phyloP scores from a whole-genome alignment of 1,284 basidiomycete species.

The Erythrobasidium hasegawianum region DNA sequence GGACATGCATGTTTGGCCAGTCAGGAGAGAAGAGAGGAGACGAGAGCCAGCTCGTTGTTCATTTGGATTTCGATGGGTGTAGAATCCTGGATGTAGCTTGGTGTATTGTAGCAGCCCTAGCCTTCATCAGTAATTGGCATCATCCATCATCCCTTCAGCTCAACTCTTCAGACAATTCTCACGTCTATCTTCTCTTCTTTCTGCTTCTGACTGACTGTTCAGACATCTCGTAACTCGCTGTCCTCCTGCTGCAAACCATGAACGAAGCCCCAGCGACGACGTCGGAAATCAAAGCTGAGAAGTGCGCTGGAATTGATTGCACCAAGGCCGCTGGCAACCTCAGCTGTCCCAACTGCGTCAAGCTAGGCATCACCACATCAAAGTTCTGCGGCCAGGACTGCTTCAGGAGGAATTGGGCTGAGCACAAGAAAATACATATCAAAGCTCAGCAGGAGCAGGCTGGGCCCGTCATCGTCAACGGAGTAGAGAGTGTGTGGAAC shows the following conservation, averaged over 20 bases:
- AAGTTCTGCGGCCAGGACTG: constrained; percentile 81
- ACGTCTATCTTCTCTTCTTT: too few species aligned
- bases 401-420: constrained; percentile 68
- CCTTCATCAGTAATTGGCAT: too few species aligned
- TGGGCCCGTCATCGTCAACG: constrained; percentile 52
- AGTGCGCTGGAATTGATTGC: constrained; percentile 32
- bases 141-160: too few species aligned
- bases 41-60: too few species aligned
- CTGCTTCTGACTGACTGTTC: too few species aligned
- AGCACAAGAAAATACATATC: constrained; percentile 62
- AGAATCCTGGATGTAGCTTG: too few species aligned
- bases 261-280: constrained; percentile 31
- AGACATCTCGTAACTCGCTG: too few species aligned
- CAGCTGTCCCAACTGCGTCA: constrained; percentile 33
- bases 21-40: too few species aligned
- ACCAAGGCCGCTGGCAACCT: constrained; percentile 23
- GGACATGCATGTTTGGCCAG: too few species aligned
- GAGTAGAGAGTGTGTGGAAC: constrained; percentile 56
- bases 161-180: too few species aligned
- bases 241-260: constrained; percentile 3
- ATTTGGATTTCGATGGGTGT: too few species aligned
- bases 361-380: constrained; percentile 65
- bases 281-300: constrained; percentile 14
- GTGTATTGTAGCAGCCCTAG: too few species aligned
- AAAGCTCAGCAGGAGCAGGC: constrained; percentile 6